Evolutionary conservation across 2,329 filamentous ascomycete genomes (phyloP), one percentile per base, ranked within the genome.

Genomic region (Triangularia verruculosa): DNA sequence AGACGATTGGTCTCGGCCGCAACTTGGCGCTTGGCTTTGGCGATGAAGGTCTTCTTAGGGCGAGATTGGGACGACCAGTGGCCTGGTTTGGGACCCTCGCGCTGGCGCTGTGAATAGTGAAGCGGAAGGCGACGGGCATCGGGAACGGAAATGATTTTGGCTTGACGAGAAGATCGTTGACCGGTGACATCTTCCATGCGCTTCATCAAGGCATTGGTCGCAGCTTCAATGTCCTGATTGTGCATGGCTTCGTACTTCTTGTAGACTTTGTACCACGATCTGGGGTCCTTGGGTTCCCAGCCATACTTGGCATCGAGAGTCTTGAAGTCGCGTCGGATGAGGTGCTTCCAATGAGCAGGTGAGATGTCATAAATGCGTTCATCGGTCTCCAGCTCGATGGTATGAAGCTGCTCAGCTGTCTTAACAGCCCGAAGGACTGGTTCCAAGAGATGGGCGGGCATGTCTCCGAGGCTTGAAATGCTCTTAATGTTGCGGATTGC

Each of bases 191-290:
- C 51, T 63, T 85, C 78, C 70, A 83, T 81, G 66, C 89, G 80
- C 13, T 81, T 84, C 13, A 82, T 80, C 54, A 89, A 77, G 51
- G 84, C 82, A 55, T 79, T 80, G 70, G 80, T 83, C 62, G 92
- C 78, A 60, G 79, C 80, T 64, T 81, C 82, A 63, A 86, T 82
- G 59, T 85, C 80, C 59, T 81, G 77, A 32, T 85, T 79, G 39
- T 87, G 83, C 66, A 88, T 80, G 51, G 79, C 80, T 67, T 85
- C 82, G 72, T 93, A 88, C 67, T 87, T 86, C 67, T 83, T 79
- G 78, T 96, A 97, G 13, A 96, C 82, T 61, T 89, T 86, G 73
- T 89, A 86, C 93, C 93, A 97, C 64, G 86, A 87, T 34, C 80
- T 80, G 0, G 89, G 86, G 66, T 91, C 83, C 61, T 82, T 82